Percentiles rank a stretch among this genome's conserved stretches.
phyloP scores from a whole-genome alignment of 176 grass and related monocot genomes.

The Cenchrus americanus region DNA sequence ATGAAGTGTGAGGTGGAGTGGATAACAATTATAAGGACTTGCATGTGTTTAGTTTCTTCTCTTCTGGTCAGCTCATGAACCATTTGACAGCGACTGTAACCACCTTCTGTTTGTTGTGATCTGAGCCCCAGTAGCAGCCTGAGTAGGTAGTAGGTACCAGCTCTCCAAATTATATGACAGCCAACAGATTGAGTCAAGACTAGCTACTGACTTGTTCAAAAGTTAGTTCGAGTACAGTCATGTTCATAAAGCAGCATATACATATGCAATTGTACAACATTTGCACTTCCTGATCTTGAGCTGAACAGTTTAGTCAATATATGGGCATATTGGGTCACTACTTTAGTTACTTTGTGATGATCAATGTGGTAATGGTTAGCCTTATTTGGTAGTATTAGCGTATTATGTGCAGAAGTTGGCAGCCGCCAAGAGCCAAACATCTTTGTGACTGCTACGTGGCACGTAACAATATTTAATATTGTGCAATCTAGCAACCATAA shows the following conservation, averaged over 20 bases:
- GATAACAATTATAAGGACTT: slow-evolving; percentile 28
- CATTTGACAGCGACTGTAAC: slow-evolving; percentile 53
- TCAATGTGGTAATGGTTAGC: slow-evolving; percentile 14
- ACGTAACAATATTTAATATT: slow-evolving; percentile 14
- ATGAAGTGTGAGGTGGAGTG: slow-evolving; percentile 38
- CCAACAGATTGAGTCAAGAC: slow-evolving; percentile 30
- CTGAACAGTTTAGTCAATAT: slow-evolving; percentile 7
- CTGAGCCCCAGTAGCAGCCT: slow-evolving; percentile 32
- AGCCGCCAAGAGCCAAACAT: slow-evolving; percentile 4
- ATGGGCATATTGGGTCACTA: slow-evolving; percentile 11
- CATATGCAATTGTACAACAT: not conserved
- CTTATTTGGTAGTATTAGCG: not conserved
- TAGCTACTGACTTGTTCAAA: slow-evolving; percentile 18
- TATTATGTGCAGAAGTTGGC: slow-evolving; percentile 14
- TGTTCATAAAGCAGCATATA: slow-evolving; percentile 25
- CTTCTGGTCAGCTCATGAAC: slow-evolving; percentile 26
- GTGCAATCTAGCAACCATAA: slow-evolving; percentile 20
- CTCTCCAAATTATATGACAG: slow-evolving; percentile 43
- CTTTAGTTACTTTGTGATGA: slow-evolving; percentile 7
- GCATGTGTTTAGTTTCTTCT: slow-evolving; percentile 45
- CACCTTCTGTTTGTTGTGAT: slow-evolving; percentile 43
- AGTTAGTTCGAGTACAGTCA: slow-evolving; percentile 18
- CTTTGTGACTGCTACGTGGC: slow-evolving; percentile 1
- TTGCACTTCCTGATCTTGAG: slow-evolving; percentile 16
- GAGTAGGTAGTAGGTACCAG: slow-evolving; percentile 49